Base-by-base conservation (phyloP, 176 grass and related monocot genomes). In the Lolium multiflorum region DNA sequence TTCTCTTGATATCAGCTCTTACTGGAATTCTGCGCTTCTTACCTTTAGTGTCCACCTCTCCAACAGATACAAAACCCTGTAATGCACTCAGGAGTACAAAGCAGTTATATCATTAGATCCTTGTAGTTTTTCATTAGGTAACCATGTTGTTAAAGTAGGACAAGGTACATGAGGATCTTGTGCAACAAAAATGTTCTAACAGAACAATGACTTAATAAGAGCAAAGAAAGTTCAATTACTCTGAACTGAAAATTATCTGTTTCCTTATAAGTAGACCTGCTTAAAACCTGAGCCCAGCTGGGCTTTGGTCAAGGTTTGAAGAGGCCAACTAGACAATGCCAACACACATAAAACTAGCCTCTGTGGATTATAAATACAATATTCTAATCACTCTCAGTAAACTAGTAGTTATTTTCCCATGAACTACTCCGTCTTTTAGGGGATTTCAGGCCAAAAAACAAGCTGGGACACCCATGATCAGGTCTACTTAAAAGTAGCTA, bases 21-120 rank as follows among this genome's bases (percentile, higher is more conserved):
- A 97, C 76, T 86, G 91, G 91, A 82, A 97, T 84, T 69, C 35
- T 93, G 22, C 85, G n/a, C 73, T 76, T 46, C 82, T 93, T 97
- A 47, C 95, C 95, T 88, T 88, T 97, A 55, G 87, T 84, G 47
- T 91, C 87, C n/a, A 97, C 95, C 89, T 88, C 91, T 91, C 95
- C 95, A 81, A 97, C 35, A 85, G 88, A 86, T 52, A 90, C 47
- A 80, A 91, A 97, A 85, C 89, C 92, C 95, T 97, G 79, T 52
- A 71, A 83, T 70, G 38, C 10, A 88, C 71, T 82, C 83, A 80
- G 44, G 18, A 44, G 22, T 12, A 88, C 50, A 91, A 5, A 51
- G 9, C 54, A 88, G 87, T 51, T 7, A 15, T 62, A 41, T 77
- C 26, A 78, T 82, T 51, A 85, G 81, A 81, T 37, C 68, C 50